Conservation (phyloP, 176 grass and related monocot genomes). For the Puccinellia tenuiflora region DNA sequence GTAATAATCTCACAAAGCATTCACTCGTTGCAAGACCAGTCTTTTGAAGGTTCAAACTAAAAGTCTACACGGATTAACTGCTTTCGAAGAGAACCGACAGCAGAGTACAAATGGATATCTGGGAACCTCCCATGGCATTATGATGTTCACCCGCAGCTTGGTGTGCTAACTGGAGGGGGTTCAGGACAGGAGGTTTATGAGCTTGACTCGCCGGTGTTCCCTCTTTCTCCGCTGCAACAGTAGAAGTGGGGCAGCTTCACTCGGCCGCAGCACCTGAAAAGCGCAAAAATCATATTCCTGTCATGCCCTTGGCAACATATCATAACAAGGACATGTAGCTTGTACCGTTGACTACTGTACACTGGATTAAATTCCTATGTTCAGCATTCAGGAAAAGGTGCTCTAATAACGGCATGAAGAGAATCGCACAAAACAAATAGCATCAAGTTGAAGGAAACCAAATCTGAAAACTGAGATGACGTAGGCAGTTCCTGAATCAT, state of each 20-base stretch:
- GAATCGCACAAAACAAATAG: background rate
- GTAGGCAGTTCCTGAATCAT: background rate
- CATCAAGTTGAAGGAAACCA: background rate
- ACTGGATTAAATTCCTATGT: background rate
- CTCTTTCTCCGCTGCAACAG: conserved; percentile 85
- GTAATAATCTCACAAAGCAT: background rate
- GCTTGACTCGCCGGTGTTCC: conserved; percentile 30
- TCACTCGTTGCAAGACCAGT: too few relatives aligned
- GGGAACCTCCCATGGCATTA: background rate
- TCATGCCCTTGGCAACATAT: background rate
- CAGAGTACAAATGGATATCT: background rate
- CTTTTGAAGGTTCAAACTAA: background rate
- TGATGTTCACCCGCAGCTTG: background rate
- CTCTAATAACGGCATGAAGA: background rate
- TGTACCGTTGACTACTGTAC: background rate
- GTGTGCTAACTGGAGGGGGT: background rate
- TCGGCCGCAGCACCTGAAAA: conserved; percentile 77
- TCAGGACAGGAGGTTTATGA: background rate
- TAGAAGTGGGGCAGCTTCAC: conserved; percentile 93
- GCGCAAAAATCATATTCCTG: background rate
- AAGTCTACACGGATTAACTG: background rate
- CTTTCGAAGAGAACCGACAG: background rate
- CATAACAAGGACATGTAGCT: background rate
- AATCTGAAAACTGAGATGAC: background rate
- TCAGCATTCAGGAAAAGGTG: background rate